These are phyloP conservation scores for Xylaria telfairii DNA, from an alignment of 495 filamentous ascomycete genomes.

Conservation along the genomic window DNA sequence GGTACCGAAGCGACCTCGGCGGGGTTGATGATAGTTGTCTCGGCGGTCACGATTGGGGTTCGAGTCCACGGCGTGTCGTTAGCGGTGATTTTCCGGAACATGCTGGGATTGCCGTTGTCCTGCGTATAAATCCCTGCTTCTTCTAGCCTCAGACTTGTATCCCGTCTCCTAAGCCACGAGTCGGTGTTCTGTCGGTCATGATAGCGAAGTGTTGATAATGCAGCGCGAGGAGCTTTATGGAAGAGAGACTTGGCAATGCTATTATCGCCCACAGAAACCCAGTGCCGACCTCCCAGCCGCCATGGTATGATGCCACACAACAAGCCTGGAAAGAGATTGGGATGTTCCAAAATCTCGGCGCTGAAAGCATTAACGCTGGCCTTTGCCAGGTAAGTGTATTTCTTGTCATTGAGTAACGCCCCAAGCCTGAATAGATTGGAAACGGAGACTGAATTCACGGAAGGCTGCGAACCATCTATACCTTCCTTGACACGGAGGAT, in stretches of 20 bases:
- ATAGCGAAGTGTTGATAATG: constrained; percentile 37
- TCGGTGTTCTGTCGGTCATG: constrained; percentile 25
- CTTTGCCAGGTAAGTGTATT: constrained; percentile 67
- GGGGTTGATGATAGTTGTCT: background rate
- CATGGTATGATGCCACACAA: constrained; percentile 74
- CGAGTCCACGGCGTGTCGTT: constrained; percentile 21
- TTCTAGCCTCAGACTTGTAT: constrained; percentile 25
- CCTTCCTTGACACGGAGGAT: constrained; percentile 91
- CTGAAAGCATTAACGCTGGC: constrained; percentile 85
- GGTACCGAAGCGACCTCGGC: background rate
- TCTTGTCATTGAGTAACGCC: constrained; percentile 69
- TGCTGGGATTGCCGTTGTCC: background rate
- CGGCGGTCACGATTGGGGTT: background rate
- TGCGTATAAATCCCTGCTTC: constrained; percentile 23
- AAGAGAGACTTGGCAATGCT: constrained; percentile 22
- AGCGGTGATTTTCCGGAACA: constrained; percentile 9
- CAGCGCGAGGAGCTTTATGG: constrained; percentile 34
- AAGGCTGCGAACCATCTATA: constrained; percentile 89
- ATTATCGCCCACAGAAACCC: constrained; percentile 33
- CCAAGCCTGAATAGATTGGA: constrained; percentile 83
- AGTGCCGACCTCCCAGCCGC: constrained; percentile 57
- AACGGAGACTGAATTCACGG: constrained; percentile 83
- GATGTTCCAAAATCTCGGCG: constrained; percentile 88
- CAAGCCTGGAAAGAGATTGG: constrained; percentile 83
- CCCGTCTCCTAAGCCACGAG: constrained; percentile 34